Percentiles rank a stretch among this genome's conserved stretches.
Evolutionary conservation across 495 filamentous ascomycete species (phyloP).

Genomic region (Lepraria neglecta): DNA sequence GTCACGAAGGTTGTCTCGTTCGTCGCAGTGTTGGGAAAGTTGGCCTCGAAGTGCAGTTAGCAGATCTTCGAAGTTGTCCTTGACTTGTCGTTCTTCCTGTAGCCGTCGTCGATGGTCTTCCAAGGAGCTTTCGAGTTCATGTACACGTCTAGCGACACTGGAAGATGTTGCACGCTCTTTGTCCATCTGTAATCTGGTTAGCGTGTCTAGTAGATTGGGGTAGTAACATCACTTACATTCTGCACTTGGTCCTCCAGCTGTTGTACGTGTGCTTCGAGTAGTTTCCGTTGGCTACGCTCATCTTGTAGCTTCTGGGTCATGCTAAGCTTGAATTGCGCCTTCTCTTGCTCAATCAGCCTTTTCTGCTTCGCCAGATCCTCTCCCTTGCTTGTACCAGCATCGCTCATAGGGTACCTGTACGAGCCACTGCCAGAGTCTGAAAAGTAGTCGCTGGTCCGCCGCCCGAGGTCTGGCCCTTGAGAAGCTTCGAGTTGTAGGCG

Average conservation of each 20-base stretch:
- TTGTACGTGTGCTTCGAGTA: constrained; percentile 74
- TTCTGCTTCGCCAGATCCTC: constrained; percentile 82
- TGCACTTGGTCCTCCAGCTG: constrained; percentile 71
- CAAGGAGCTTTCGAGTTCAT: constrained; percentile 70
- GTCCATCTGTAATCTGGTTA: constrained; percentile 36
- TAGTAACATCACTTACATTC: constrained; percentile 35
- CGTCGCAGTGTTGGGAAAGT: constrained; percentile 72
- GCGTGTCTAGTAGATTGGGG: not conserved
- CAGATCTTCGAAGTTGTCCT: constrained; percentile 90
- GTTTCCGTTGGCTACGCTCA: constrained; percentile 65
- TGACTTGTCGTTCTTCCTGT: constrained; percentile 76
- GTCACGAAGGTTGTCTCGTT: constrained; percentile 85
- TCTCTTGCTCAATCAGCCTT: constrained; percentile 83
- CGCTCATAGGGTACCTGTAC: constrained; percentile 58
- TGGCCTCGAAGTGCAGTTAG: constrained; percentile 76
- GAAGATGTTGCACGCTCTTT: constrained; percentile 28
- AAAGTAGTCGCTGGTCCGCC: constrained; percentile 93
- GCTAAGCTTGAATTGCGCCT: constrained; percentile 77
- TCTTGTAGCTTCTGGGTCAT: constrained; percentile 77
- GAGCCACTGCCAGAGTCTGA: constrained; percentile 92
- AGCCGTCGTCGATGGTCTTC: constrained; percentile 77
- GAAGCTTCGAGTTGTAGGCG: constrained; percentile 68
- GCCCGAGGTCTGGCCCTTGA: constrained; percentile 49
- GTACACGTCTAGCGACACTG: constrained; percentile 46
- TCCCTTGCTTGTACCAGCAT: constrained; percentile 52